Base-by-base conservation (phyloP, 495 filamentous ascomycete species). In the Pseudomonodictys pantanalensis region DNA sequence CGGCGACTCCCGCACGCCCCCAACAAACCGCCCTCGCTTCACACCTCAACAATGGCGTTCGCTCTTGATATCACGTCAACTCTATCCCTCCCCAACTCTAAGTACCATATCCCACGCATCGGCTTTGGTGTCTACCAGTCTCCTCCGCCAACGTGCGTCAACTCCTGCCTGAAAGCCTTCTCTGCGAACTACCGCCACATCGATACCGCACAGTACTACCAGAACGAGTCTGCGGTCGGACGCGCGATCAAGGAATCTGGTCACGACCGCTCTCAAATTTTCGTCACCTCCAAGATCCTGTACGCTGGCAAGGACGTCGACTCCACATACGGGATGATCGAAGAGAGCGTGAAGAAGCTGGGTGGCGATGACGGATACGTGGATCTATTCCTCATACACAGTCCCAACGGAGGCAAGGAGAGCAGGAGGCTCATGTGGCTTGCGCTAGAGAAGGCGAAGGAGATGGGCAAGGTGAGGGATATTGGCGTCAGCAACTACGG, bases 401-500 rank as follows among this genome's bases (percentile, higher is more conserved):
- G 75, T 56, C 78, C 86, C 4, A 78, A 70, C 46, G 77, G 76
- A 2, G 84, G 85, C 1, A 63, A 71, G 5, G 70, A 75, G 20
- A 79, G 74, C 24, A 72, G 83, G 28, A 82, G 81, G 69, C 75
- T 79, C 66, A 68, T 88, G 70, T 90, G 86, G 86, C 73, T 79
- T 61, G 86, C 83, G 9, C 64, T 90, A 64, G 86, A 89, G 72
- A 78, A 71, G 64, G 65, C 86, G 52, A 69, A 78, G 33, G 73
- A 75, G 44, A 80, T 85, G 57, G 85, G 84, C 9, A 79, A 75
- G 50, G 75, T 79, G 24, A 82, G 76, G 73, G 78, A 72, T 45
- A 87, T 88, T 66, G 87, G 87, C 0, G 86, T 90, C 23, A 86
- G 83, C 68, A 90, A 89, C 64, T 89, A 80, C 66, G 86, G 81